These are phyloP conservation scores for Pichia sporocuriosa DNA, from an alignment of 805 yeast species.

Conservation along the genomic window DNA sequence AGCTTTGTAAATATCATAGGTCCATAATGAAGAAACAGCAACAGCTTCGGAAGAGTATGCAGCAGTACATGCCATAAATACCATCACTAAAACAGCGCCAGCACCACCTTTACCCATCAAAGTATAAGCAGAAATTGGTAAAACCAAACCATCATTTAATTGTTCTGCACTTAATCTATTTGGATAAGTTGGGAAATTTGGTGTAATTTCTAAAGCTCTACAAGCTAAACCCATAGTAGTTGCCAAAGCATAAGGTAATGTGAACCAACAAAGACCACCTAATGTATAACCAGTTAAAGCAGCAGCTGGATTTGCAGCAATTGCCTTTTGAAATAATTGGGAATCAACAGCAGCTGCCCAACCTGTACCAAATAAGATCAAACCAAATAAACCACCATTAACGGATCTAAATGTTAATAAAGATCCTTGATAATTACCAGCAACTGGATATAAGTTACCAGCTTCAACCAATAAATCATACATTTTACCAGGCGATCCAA, in stretches of 20 bases:
- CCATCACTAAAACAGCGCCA: constrained; percentile 39
- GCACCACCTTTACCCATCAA: constrained; percentile 47
- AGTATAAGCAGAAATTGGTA: constrained; percentile 46
- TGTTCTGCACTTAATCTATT: constrained; percentile 34
- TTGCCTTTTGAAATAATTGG: constrained; percentile 33
- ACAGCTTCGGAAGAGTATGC: constrained; percentile 51
- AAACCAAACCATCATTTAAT: constrained; percentile 41
- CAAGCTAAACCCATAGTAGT: constrained; percentile 36
- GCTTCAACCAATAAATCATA: constrained; percentile 29
- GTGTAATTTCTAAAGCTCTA: constrained; percentile 27
- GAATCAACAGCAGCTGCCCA: constrained; percentile 32
- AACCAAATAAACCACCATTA: constrained; percentile 25
- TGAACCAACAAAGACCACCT: constrained; percentile 42
- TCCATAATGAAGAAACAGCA: constrained; percentile 44
- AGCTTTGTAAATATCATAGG: constrained; percentile 45
- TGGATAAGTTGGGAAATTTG: constrained; percentile 20
- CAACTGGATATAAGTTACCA: constrained; percentile 17
- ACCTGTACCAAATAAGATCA: constrained; percentile 31
- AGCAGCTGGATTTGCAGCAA: constrained; percentile 35
- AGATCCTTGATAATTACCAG: constrained; percentile 19
- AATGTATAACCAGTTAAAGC: constrained; percentile 38
- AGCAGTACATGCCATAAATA: constrained; percentile 48
- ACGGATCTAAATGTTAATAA: constrained; percentile 23
- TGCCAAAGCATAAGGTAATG: constrained; percentile 34
- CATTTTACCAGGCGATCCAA: constrained; percentile 32